Percentiles rank a stretch among this genome's conserved stretches.
Conservation (phyloP, 139 green algal species). For the Desmodesmus armatus region DNA sequence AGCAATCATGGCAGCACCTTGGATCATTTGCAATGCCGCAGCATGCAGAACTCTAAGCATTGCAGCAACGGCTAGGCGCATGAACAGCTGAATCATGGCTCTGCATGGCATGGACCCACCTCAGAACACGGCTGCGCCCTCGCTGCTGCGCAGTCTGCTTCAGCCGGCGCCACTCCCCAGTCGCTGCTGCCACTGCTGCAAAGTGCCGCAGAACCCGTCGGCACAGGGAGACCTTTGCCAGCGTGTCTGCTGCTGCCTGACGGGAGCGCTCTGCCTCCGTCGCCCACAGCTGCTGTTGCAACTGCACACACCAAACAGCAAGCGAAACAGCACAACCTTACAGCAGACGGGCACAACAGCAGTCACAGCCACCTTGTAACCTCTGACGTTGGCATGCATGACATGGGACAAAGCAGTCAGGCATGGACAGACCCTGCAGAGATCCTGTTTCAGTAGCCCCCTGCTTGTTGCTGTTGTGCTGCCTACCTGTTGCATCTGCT, state of each 20-base stretch:
- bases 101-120: neutral
- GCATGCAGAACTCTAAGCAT: too few relatives aligned
- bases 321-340: too few relatives aligned
- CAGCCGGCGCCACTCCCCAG: neutral
- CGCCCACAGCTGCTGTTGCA: neutral
- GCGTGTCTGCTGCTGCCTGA: neutral
- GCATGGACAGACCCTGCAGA: neutral
- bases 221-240: neutral
- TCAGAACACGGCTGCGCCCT: neutral
- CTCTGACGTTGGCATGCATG: too few relatives aligned
- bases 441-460: neutral
- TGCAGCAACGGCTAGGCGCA: neutral
- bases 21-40: neutral
- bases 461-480: neutral
- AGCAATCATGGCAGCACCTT: too few relatives aligned
- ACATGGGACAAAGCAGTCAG: too few relatives aligned
- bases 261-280: neutral
- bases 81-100: neutral
- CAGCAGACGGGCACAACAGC: too few relatives aligned
- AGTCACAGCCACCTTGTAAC: too few relatives aligned
- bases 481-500: constrained; percentile 12
- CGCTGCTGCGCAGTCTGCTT: neutral
- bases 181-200: neutral
- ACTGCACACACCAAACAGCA: neutral
- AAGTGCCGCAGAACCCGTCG: constrained; percentile 2